phyloP scores from a whole-genome alignment of 139 green algal species.

The Diplosphaera chodatii region DNA sequence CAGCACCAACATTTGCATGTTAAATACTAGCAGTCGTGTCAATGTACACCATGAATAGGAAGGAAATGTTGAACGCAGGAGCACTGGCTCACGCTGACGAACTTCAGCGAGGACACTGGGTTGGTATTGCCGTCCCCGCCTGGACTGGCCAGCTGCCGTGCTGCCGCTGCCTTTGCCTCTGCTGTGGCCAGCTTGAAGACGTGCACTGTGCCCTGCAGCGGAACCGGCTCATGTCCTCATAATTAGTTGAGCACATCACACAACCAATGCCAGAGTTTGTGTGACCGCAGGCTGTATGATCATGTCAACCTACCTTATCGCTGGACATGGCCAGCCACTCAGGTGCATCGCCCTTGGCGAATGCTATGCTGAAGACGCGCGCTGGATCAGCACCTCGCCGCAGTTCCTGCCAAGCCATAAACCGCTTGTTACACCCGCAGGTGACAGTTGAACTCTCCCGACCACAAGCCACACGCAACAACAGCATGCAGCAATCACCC shows the following conservation, averaged over 20 bases:
- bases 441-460: too few relatives aligned
- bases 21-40: too few relatives aligned
- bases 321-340: conserved; percentile 82
- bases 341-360: conserved; percentile 46
- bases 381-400: conserved; percentile 80
- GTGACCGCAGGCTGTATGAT: too few relatives aligned
- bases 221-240: too few relatives aligned
- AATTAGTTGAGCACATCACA: too few relatives aligned
- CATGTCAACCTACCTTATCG: conserved; percentile 74
- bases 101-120: conserved; percentile 31
- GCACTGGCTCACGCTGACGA: conserved; percentile 41
- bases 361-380: conserved; percentile 77
- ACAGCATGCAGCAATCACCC: too few relatives aligned
- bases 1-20: neutral
- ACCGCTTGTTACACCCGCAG: too few relatives aligned
- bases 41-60: too few relatives aligned
- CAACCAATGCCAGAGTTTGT: too few relatives aligned
- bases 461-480: too few relatives aligned
- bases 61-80: too few relatives aligned
- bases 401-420: too few relatives aligned
- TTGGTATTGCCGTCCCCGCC: conserved; percentile 11
- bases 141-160: neutral
- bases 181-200: conserved; percentile 38
- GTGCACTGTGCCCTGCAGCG: conserved; percentile 72
- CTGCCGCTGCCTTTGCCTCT: neutral